phyloP scores from a whole-genome alignment of 257 asterid species.

The Thymus mandschuricus region DNA sequence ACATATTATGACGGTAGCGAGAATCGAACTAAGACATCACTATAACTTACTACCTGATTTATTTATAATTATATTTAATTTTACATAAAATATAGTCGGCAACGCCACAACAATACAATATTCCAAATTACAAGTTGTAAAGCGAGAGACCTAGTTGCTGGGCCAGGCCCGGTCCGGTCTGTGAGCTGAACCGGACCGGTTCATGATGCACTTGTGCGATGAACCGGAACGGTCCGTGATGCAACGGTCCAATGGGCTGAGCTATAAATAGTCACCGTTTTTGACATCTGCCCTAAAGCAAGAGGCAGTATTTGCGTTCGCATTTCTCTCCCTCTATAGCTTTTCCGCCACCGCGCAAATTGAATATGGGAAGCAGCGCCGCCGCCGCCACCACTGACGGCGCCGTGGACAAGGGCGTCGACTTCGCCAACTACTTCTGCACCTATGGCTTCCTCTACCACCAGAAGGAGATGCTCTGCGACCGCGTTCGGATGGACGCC shows the following conservation, averaged over 20 bases:
- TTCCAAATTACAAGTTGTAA: neutral
- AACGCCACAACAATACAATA: too few relatives aligned
- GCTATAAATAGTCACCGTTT: conserved; percentile 8
- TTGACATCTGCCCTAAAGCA: conserved; percentile 34
- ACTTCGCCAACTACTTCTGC: conserved; percentile 97
- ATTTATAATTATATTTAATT: too few relatives aligned
- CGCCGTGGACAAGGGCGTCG: conserved; percentile 76
- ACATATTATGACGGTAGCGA: too few relatives aligned
- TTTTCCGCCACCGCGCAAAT: conserved; percentile 1
- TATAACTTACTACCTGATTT: too few relatives aligned
- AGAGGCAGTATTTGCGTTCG: neutral
- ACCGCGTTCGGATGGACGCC: conserved; percentile 98
- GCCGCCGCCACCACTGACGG: conserved; percentile 43
- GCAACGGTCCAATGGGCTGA: conserved; percentile 29
- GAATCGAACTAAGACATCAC: too few relatives aligned
- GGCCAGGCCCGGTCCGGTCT: neutral
- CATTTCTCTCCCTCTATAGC: neutral
- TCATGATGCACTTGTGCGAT: neutral
- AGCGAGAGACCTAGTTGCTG: neutral
- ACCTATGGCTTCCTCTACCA: conserved; percentile 90
- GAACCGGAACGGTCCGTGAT: conserved; percentile 1
- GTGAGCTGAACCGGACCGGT: neutral
- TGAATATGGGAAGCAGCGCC: conserved; percentile 60
- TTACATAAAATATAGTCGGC: too few relatives aligned
- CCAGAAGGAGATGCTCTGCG: conserved; percentile 99